Conservation (phyloP, 2,329 filamentous ascomycete genomes). For the Ceratocystis lukuohia region DNA sequence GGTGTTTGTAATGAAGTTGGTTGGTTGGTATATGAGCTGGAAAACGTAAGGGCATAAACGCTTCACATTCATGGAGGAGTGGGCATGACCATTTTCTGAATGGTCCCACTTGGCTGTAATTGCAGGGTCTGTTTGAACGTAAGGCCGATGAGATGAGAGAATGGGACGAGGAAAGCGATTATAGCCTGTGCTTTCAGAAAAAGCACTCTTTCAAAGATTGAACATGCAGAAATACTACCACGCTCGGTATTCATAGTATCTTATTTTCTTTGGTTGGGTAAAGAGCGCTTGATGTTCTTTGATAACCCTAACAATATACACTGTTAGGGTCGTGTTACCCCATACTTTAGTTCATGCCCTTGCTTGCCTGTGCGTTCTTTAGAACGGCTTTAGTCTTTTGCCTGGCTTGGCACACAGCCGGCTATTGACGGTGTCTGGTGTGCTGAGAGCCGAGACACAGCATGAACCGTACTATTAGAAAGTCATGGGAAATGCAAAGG, state of each 20-base stretch:
- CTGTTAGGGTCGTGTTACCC: not conserved
- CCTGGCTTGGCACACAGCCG: not conserved
- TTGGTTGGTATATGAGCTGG: not conserved
- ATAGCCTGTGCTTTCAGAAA: too few relatives aligned
- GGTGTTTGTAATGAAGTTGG: not conserved
- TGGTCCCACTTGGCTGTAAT: not conserved
- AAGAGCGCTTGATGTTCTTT: too few relatives aligned
- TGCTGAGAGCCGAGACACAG: constrained; percentile 9
- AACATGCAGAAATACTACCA: too few relatives aligned
- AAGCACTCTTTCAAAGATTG: too few relatives aligned
- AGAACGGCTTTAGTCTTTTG: not conserved
- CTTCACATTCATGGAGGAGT: not conserved
- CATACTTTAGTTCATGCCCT: not conserved
- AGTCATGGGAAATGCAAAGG: not conserved
- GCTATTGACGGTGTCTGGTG: constrained; percentile 12
- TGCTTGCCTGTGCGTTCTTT: not conserved
- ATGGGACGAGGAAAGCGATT: not conserved
- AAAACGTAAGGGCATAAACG: not conserved
- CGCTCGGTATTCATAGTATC: too few relatives aligned
- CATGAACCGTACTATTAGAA: not conserved
- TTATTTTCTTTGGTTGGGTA: too few relatives aligned
- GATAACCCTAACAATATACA: not conserved
- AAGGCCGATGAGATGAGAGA: not conserved
- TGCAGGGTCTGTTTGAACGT: not conserved
- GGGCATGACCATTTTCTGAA: not conserved